These are phyloP conservation scores for Amniculicola lignicola DNA, from an alignment of 495 filamentous ascomycete genomes.

Conservation along the genomic window DNA sequence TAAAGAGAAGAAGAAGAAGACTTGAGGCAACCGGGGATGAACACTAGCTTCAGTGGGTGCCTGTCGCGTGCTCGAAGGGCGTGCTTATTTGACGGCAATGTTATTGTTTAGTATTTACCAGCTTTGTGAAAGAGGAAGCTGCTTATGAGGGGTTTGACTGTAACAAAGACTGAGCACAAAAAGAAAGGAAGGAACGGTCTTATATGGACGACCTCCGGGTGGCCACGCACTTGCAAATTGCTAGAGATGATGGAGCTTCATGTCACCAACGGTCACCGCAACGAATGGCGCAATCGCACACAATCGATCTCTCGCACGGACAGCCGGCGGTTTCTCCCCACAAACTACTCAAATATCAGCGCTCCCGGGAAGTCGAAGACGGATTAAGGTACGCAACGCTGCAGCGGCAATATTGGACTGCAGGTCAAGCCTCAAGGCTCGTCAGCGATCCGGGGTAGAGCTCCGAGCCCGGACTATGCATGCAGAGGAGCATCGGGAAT, in stretches of 20 bases:
- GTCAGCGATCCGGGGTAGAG: neutral
- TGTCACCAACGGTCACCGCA: neutral
- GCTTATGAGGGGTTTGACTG: neutral
- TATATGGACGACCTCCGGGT: neutral
- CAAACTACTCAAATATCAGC: neutral
- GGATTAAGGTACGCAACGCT: neutral
- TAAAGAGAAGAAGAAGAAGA: neutral
- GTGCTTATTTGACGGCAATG: neutral
- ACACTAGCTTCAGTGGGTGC: neutral
- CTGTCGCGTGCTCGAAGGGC: neutral
- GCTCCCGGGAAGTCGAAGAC: neutral
- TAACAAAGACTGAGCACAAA: neutral
- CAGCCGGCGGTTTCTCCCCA: constrained; percentile 3
- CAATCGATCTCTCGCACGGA: constrained; percentile 19
- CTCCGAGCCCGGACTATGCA: neutral
- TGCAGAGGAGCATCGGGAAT: no score
- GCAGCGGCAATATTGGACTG: neutral
- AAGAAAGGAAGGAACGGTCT: neutral
- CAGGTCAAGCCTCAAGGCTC: neutral
- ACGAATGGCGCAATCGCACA: constrained; percentile 30
- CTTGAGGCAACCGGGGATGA: neutral
- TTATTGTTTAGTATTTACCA: neutral
- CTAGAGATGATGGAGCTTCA: neutral
- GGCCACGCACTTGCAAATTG: neutral
- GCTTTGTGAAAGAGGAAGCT: neutral